Evolutionary conservation across 148 eudicot species (phyloP), one percentile per base, ranked within the genome.

Genomic region (Cornus florida): DNA sequence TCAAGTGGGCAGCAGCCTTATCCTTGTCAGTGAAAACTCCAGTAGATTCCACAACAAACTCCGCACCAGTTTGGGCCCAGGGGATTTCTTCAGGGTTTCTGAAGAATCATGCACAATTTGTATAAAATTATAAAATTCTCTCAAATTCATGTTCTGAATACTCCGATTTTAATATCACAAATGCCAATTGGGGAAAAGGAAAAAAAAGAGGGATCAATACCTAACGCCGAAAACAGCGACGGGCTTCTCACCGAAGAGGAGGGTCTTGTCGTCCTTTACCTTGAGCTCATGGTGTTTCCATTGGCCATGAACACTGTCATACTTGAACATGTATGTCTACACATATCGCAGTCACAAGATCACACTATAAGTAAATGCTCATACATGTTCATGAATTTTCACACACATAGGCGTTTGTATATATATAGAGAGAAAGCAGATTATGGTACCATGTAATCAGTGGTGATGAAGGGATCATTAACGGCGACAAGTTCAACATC

Each of bases 71-170:
- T 76, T 81, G 82, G 73, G 77, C 87, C 94, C 92, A 91, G 74
- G 94, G 94, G 67, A 91, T 91, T 82, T 91, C 94, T 70, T 90
- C 95, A 66, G 95, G 95, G 84, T 92, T 92, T 80, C 95, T 92
- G 56, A 23, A 78, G 6, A 70, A 69, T 53, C 59, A 53, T 11
- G 17, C 59, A 53, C 17, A 53, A 0, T 11, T 53, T 1, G 14
- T 28, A 28, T 28, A 28, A 28, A 28, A 28, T 28, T 28, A 17
- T 53, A 28, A 53, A 53, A 53, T 16, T 11, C 59, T 4, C 59
- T 1, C 59, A 53, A 53, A 53, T 53, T 11, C 4, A 53, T 53
- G 10, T 43, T 3, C 48, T 7, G 9, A 43, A 53, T 53, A 11
- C 4, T 53, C 19, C 12, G 2, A 53, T 53, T 53, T 19, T 3